These are phyloP conservation scores for Pseudogymnoascus sp. DNA, from an alignment of 2,329 filamentous ascomycete species.

Conservation along the genomic window DNA sequence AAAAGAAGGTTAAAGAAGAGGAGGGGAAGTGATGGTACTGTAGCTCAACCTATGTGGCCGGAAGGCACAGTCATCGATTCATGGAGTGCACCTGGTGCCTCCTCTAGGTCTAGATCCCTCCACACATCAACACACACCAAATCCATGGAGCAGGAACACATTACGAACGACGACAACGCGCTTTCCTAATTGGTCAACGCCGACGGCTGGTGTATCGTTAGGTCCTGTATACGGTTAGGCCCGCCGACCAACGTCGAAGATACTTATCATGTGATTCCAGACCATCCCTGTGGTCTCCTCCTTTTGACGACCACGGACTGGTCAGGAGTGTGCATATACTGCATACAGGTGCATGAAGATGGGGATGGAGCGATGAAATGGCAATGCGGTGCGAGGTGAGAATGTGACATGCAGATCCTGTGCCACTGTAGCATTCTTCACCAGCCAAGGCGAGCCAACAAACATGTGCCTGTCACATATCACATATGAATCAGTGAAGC, in stretches of 20 bases:
- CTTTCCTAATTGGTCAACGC: not conserved
- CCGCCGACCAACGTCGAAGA: not conserved
- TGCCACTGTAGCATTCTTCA: not conserved
- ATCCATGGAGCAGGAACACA: not conserved
- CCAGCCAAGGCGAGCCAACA: not conserved
- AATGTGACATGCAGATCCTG: constrained; percentile 4
- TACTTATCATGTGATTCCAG: not conserved
- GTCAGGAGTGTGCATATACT: not conserved
- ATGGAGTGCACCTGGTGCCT: not conserved
- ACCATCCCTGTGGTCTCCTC: not conserved
- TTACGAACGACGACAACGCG: not conserved
- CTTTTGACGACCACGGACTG: not conserved
- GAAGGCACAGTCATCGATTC: constrained; percentile 4
- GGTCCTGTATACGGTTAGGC: not conserved
- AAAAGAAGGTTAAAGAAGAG: not conserved
- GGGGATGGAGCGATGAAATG: not conserved
- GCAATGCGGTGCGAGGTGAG: not conserved
- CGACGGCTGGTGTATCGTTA: not conserved
- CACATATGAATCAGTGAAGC: not conserved
- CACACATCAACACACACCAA: not conserved
- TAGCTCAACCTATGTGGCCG: not conserved
- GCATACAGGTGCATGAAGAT: not conserved
- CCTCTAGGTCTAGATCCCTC: not conserved
- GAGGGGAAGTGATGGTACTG: not conserved
- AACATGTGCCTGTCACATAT: not conserved